Percentiles rank a stretch among this genome's conserved stretches.
Evolutionary conservation across 2,329 filamentous ascomycete genomes (phyloP).

Genomic region (Phaeophleospora eucalypticola): DNA sequence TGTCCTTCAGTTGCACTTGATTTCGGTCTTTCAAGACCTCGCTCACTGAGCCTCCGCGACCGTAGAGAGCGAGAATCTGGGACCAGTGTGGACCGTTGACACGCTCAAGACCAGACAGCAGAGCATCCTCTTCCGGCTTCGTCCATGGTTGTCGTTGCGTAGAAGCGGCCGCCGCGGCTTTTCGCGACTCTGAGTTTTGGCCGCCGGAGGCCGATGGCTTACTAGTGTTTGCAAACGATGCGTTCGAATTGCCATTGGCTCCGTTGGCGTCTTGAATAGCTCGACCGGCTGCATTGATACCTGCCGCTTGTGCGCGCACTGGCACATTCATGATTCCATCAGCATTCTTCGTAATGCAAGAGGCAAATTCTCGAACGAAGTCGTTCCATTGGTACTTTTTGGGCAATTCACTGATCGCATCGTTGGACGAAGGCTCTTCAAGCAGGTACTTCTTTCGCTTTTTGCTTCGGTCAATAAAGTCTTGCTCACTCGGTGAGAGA

Average conservation of each 20-base stretch:
- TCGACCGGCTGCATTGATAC: conserved; percentile 4
- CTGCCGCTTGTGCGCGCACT: conserved; percentile 20
- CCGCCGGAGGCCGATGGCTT: conserved; percentile 5
- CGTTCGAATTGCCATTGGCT: conserved; percentile 1
- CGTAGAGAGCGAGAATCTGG: conserved; percentile 81
- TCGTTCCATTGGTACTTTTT: conserved; percentile 62
- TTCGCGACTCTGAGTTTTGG: conserved; percentile 8
- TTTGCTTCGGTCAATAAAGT: conserved; percentile 54
- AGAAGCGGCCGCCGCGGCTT: conserved; percentile 17
- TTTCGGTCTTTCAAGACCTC: conserved; percentile 83
- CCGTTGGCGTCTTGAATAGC: conserved; percentile 9
- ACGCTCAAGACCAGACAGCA: conserved; percentile 82
- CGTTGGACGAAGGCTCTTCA: conserved; percentile 40
- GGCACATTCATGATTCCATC: conserved; percentile 40
- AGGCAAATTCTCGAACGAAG: conserved; percentile 56
- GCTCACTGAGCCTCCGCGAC: conserved; percentile 71
- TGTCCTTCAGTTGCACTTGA: conserved; percentile 89
- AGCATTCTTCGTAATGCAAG: conserved; percentile 56
- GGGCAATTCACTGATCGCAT: conserved; percentile 47
- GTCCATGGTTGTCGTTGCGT: conserved; percentile 69
- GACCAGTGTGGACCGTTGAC: conserved; percentile 93
- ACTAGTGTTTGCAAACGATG: conserved; percentile 3
- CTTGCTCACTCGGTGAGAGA: conserved; percentile 55
- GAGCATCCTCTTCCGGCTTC: conserved; percentile 80
- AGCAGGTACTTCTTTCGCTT: conserved; percentile 56